Conservation (phyloP, 345 rosid species). For the Odontarrhena argentea region DNA sequence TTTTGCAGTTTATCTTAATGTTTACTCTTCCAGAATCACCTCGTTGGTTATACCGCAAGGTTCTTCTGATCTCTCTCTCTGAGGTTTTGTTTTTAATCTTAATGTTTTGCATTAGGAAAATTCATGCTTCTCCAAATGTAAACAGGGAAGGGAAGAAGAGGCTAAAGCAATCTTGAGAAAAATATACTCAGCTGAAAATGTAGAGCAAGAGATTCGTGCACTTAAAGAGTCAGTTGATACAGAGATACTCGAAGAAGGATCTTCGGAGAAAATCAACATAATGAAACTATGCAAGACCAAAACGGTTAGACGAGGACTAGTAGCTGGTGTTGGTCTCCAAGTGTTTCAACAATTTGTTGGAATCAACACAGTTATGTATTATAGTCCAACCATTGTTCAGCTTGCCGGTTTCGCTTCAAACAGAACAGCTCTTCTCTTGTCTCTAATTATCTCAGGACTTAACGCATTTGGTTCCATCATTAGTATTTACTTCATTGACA, state of each 20-base stretch:
- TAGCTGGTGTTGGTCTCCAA: constrained; percentile 85
- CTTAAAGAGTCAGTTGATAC: constrained; percentile 67
- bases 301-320: constrained; percentile 76
- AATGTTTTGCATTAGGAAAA: neutral
- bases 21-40: constrained; percentile 84
- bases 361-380: constrained; percentile 91
- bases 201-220: constrained; percentile 62
- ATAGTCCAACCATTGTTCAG: constrained; percentile 84
- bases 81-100: neutral
- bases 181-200: constrained; percentile 60
- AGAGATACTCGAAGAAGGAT: constrained; percentile 60
- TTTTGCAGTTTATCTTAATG: constrained; percentile 77
- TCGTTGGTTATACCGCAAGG: constrained; percentile 89
- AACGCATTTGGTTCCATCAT: constrained; percentile 71
- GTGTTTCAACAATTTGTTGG: constrained; percentile 91
- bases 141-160: constrained; percentile 80
- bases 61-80: constrained; percentile 10
- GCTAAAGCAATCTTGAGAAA: constrained; percentile 61
- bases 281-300: constrained; percentile 54
- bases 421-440: constrained; percentile 74
- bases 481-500: constrained; percentile 75
- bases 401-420: constrained; percentile 87
- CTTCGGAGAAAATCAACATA: constrained; percentile 57
- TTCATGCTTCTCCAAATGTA: neutral
- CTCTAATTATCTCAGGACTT: constrained; percentile 71